A percentile compares a stretch with the other conserved stretches of the same genome.
phyloP scores from a whole-genome alignment of 1,139 yeast genomes.

The Magnusiomyces tetraspermus region DNA sequence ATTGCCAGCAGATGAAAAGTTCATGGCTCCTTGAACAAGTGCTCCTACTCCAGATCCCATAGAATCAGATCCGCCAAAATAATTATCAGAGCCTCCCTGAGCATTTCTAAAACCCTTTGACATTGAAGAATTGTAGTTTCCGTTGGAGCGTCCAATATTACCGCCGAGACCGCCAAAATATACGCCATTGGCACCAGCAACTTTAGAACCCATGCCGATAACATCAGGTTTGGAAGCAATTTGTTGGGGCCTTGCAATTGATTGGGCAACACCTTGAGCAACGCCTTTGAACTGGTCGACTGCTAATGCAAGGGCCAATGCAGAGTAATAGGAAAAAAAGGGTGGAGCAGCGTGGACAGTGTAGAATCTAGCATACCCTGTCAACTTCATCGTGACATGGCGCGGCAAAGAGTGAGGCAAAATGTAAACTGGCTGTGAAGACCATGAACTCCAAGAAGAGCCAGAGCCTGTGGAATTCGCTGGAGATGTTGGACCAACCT shows the following conservation, averaged over 20 bases:
- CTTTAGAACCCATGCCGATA: background rate
- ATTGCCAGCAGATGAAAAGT: background rate
- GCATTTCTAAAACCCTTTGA: background rate
- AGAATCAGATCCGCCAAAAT: background rate
- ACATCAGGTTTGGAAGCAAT: background rate
- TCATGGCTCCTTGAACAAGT: background rate
- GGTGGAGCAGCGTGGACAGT: conserved; percentile 4
- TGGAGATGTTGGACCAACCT: conserved; percentile 1
- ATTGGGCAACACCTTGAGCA: background rate
- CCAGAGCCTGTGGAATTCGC: background rate
- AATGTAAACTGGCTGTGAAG: background rate
- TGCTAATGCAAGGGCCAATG: conserved; percentile 1
- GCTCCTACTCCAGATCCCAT: background rate
- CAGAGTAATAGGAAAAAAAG: conserved; percentile 4
- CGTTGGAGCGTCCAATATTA: background rate
- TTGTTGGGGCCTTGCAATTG: background rate
- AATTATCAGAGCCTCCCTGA: background rate
- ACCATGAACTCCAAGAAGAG: background rate
- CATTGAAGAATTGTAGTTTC: background rate
- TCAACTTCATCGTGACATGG: background rate
- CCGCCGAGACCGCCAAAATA: background rate
- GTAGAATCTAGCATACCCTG: conserved; percentile 2
- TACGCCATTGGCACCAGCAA: background rate
- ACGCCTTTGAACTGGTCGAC: conserved; percentile 3
- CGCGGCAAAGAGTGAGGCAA: background rate